Evolutionary conservation across 176 grass and related monocot species (phyloP).

Genomic region (Miscanthus lutarioriparius): DNA sequence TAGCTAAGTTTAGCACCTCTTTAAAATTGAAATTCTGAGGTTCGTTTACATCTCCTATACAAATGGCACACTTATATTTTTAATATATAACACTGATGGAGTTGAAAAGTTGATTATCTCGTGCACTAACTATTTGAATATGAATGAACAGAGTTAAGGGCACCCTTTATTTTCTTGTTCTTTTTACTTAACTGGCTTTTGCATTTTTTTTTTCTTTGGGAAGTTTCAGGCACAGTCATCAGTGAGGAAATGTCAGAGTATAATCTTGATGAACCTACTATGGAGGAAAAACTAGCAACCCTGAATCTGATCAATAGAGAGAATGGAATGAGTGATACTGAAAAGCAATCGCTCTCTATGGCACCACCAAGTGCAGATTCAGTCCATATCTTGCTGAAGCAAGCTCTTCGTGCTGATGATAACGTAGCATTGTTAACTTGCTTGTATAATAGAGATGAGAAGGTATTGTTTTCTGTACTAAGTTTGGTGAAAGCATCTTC

Average conservation of each 20-base stretch:
- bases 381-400: constrained; percentile 89
- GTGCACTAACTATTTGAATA: neutral
- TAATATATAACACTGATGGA: neutral
- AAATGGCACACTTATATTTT: neutral
- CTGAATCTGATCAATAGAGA: constrained; percentile 51
- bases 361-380: constrained; percentile 84
- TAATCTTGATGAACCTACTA: constrained; percentile 73
- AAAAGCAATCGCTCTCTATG: constrained; percentile 47
- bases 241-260: constrained; percentile 46
- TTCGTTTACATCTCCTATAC: constrained; percentile 14
- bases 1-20: neutral
- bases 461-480: constrained; percentile 48
- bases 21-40: neutral
- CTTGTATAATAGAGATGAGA: constrained; percentile 79
- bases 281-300: constrained; percentile 77
- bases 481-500: neutral
- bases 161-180: neutral
- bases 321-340: constrained; percentile 30
- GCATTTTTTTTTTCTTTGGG: neutral
- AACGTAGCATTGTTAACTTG: constrained; percentile 66
- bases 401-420: constrained; percentile 92
- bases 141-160: constrained; percentile 9
- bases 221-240: constrained; percentile 36
- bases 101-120: neutral
- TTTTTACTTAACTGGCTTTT: constrained; percentile 21